These are phyloP conservation scores for Colletotrichum sublineola DNA, from an alignment of 2,329 filamentous ascomycete species.

Conservation along the genomic window DNA sequence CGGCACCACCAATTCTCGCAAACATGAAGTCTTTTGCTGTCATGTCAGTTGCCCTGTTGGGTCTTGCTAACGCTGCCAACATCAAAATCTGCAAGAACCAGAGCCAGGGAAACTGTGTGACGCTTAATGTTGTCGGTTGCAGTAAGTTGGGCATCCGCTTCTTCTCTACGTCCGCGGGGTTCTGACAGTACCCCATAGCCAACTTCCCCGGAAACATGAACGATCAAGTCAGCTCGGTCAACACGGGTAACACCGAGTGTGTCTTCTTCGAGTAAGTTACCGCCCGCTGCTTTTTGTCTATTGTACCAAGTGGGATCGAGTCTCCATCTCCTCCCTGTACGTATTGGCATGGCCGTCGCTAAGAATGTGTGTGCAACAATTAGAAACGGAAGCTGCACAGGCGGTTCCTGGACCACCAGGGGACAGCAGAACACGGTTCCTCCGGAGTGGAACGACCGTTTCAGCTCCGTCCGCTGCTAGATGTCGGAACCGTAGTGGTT, in stretches of 20 bases:
- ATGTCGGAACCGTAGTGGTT: background rate
- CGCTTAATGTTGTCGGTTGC: background rate
- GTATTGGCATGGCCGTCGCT: background rate
- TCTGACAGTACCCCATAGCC: background rate
- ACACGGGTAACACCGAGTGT: background rate
- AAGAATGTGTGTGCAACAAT: background rate
- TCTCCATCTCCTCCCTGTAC: background rate
- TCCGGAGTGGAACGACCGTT: background rate
- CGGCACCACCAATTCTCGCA: background rate
- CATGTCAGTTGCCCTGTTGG: background rate
- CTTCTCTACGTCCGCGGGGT: too few species aligned
- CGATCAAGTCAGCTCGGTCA: background rate
- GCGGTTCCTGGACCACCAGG: background rate
- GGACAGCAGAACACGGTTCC: background rate
- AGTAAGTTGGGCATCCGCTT: background rate
- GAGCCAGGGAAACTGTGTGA: background rate
- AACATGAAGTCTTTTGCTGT: background rate
- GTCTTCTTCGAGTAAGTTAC: background rate
- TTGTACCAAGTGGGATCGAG: rapidly evolving
- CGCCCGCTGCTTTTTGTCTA: background rate
- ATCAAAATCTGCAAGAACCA: background rate
- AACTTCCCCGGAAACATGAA: background rate
- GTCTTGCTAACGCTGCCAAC: background rate
- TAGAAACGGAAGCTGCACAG: background rate
- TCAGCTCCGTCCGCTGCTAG: background rate